phyloP scores from a whole-genome alignment of 352 stramenopile species.

The Phytophthora meadii region DNA sequence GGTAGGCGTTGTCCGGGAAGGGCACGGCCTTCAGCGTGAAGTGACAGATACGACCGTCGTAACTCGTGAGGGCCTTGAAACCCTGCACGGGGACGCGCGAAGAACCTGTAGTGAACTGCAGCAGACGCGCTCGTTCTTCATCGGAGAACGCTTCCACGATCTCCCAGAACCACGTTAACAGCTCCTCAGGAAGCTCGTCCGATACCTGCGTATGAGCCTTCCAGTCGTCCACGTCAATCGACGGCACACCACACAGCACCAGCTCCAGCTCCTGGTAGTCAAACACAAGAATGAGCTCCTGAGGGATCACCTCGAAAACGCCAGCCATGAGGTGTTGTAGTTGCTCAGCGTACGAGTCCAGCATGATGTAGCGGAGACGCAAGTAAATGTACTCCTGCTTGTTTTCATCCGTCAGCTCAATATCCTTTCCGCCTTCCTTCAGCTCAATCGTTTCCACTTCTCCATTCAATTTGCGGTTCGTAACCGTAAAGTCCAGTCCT shows the following conservation, averaged over 20 bases:
- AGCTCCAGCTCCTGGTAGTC: slow-evolving; percentile 87
- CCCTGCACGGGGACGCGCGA: slow-evolving; percentile 87
- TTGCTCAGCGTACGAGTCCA: slow-evolving; percentile 94
- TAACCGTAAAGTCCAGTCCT: slow-evolving; percentile 84
- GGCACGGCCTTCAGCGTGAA: slow-evolving; percentile 73
- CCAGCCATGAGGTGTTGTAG: slow-evolving; percentile 92
- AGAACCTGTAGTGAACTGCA: slow-evolving; percentile 88
- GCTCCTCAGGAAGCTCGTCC: slow-evolving; percentile 75
- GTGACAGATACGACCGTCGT: slow-evolving; percentile 81
- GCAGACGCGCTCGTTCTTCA: slow-evolving; percentile 79
- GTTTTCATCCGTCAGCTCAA: slow-evolving; percentile 96
- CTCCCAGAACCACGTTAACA: slow-evolving; percentile 87
- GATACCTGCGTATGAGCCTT: slow-evolving; percentile 90
- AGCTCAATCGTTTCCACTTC: slow-evolving; percentile 85
- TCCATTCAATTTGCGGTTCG: slow-evolving; percentile 76
- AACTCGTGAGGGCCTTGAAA: slow-evolving; percentile 84
- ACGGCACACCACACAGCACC: slow-evolving; percentile 81
- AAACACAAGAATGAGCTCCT: slow-evolving; percentile 86
- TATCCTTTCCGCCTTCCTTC: slow-evolving; percentile 84
- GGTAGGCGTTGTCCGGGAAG: slow-evolving; percentile 68
- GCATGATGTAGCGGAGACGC: slow-evolving; percentile 95
- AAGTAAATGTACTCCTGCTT: slow-evolving; percentile 97
- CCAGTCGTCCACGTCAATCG: slow-evolving; percentile 87
- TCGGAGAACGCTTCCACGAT: slow-evolving; percentile 67
- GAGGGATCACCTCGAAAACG: slow-evolving; percentile 98